Evolutionary conservation across 805 yeast species (phyloP), one percentile per base, ranked within the genome.

Genomic region (Monosporozyma aquatica): DNA sequence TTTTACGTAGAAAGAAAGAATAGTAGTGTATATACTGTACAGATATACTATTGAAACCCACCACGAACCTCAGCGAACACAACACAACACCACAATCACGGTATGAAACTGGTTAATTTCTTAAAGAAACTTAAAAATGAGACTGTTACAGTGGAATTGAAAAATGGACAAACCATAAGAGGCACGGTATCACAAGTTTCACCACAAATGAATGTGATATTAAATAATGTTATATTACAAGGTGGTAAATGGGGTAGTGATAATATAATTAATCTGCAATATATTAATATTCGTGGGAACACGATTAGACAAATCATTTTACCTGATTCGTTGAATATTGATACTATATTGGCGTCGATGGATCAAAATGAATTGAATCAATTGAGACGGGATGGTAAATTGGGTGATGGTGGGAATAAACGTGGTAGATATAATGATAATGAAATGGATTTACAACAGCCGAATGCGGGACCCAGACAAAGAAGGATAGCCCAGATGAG

Each of bases 181-280:
- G 97, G 97, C 0, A 84, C 89, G 11, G 68, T 90, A 21, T 76
- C 82, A 32, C 76, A 87, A 6, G 95, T 92, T 32, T 72, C 95
- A 3, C 95, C 96, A 22, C 75, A 83, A 48, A 89, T 89, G 97
- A 89, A 89, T 62, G 78, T 89, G 36, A 78, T 86, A 4, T 62
- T 89, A 47, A 78, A 82, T 53, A 83, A 82, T 49, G 90, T 85
- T 38, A 83, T 80, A 52, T 78, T 90, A 74, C 78, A 89, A 2
- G 72, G 83, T 35, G 59, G 64, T 23, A 23, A 23, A 6, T 23
- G 6, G 25, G 6, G 6, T 37, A 59, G 62, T 1, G 54, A 60
- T 5, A 51, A 56, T 17, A 40, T 58, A 5, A 53, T 50, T 38
- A 40, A 58, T 32, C 38, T 87, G 50, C 94, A 86, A 52, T 83